Evolutionary conservation across 345 rosid species (phyloP).

Genomic region (Excoecaria cochinchinensis): DNA sequence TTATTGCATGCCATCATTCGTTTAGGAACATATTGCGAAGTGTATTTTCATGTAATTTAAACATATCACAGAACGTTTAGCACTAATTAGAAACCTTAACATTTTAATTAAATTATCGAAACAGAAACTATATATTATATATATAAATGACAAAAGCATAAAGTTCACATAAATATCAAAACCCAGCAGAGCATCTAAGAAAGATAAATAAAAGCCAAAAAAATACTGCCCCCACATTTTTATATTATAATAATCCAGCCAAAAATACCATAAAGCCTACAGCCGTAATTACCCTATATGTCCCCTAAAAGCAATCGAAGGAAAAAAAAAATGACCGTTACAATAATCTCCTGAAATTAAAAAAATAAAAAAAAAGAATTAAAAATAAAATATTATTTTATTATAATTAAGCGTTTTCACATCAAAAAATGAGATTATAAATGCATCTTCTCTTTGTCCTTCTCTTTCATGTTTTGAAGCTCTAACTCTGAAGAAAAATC

Average conservation of each 20-base stretch:
- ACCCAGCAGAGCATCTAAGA: neutral
- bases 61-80: neutral
- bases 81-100: neutral
- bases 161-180: neutral
- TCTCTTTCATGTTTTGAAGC: neutral
- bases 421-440: neutral
- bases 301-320: conserved; percentile 15
- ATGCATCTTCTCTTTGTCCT: neutral
- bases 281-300: conserved; percentile 5
- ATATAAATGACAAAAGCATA: conserved; percentile 10
- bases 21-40: neutral
- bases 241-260: conserved; percentile 24
- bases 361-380: neutral
- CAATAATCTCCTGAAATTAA: conserved; percentile 1
- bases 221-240: conserved; percentile 24
- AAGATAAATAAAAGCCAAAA: conserved; percentile 5
- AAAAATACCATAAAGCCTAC: conserved; percentile 19
- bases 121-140: neutral
- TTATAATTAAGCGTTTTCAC: neutral
- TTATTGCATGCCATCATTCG: too few species aligned
- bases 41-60: neutral
- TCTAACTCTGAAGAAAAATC: neutral
- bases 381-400: neutral
- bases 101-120: neutral
- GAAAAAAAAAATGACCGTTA: conserved; percentile 45